Evolutionary conservation across 306 rosid species (phyloP).

Genomic region (Benincasa hispida): DNA sequence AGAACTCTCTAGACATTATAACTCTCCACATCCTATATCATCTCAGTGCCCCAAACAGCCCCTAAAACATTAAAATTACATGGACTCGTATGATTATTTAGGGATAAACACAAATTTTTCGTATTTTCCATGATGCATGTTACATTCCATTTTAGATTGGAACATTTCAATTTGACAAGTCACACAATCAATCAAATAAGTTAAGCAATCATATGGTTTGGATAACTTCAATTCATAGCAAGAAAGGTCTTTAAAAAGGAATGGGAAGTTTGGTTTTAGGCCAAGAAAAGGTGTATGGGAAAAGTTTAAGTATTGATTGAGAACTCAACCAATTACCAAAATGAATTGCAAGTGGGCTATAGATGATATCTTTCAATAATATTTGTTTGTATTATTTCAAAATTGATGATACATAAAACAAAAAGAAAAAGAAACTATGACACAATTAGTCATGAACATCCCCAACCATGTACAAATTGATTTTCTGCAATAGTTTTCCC

Average conservation of each 20-base stretch:
- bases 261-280: not conserved
- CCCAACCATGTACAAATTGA: not conserved
- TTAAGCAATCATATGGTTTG: not conserved
- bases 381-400: constrained; percentile 1
- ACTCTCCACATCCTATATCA: too few relatives aligned
- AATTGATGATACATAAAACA: not conserved
- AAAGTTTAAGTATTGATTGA: not conserved
- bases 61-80: not conserved
- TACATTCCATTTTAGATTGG: not conserved
- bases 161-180: not conserved
- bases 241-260: not conserved
- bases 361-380: not conserved
- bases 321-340: not conserved
- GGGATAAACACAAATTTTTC: not conserved
- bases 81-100: not conserved
- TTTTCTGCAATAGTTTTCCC: not conserved
- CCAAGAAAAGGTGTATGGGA: not conserved
- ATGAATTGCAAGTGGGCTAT: not conserved
- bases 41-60: too few relatives aligned
- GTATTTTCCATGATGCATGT: not conserved
- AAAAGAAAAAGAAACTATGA: not conserved
- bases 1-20: too few relatives aligned
- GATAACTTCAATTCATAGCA: constrained; percentile 1
- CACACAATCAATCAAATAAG: not conserved
- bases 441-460: not conserved